phyloP scores from a whole-genome alignment of 2,329 filamentous ascomycete genomes.

The Penicillium fuscoglaucum region DNA sequence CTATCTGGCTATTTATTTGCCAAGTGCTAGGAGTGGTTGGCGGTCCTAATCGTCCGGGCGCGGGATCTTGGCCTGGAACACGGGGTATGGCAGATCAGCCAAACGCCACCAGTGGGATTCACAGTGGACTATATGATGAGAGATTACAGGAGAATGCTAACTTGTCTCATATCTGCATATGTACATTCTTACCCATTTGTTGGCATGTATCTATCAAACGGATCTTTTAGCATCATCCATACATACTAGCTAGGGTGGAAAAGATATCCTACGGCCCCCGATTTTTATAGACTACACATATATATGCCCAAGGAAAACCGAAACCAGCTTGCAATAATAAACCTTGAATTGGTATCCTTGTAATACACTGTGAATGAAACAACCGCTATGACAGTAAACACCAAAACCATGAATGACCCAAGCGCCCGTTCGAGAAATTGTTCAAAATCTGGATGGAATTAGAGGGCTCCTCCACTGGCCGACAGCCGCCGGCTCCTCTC shows the following conservation, averaged over 20 bases:
- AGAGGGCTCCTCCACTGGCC: conserved; percentile 40
- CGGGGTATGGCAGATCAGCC: conserved; percentile 10
- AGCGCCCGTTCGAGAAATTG: conserved; percentile 13
- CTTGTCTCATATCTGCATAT: background rate
- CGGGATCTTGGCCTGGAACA: conserved; percentile 20
- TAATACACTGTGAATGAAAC: conserved; percentile 14
- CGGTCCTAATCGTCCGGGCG: conserved; percentile 15
- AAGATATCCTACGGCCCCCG: background rate
- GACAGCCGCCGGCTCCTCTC: conserved; percentile 63
- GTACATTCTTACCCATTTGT: background rate
- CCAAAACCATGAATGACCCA: conserved; percentile 19
- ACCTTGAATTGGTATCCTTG: conserved; percentile 9
- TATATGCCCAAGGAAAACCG: background rate
- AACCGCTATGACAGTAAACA: conserved; percentile 21
- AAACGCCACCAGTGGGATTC: conserved; percentile 1
- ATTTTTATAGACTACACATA: background rate
- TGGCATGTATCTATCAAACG: background rate
- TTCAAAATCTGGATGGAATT: conserved; percentile 16
- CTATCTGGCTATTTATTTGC: conserved; percentile 9
- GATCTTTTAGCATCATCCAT: background rate
- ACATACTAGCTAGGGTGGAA: background rate
- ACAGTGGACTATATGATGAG: background rate
- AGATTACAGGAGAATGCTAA: background rate
- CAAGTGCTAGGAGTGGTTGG: conserved; percentile 13
- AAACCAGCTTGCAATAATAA: background rate